Base-by-base conservation (phyloP, 768 basidiomycete genomes). In the Russula sp. region DNA sequence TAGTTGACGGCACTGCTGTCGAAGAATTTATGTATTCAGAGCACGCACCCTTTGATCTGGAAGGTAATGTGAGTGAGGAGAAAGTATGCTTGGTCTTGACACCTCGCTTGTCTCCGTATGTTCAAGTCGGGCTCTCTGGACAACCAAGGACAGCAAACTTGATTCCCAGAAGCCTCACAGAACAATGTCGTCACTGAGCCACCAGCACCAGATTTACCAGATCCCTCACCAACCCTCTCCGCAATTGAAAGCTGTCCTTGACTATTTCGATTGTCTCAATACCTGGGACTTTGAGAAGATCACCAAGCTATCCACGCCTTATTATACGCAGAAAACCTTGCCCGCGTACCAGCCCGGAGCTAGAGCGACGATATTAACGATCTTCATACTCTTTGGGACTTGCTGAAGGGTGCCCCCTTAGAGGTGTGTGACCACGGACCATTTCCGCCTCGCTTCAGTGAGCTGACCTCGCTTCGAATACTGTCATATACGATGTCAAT, bases 231-330 rank as follows among this genome's bases (percentile, higher is more conserved):
- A 26, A 5, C 49, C 38, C n/a, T 51, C 62, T 4, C 10, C 8
- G 30, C 62, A 57, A 18, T 32, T 26, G 30, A 20, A 51, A 6
- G 40, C 42, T 6, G 40, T 61, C 20, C 53, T 54, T 22, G 32
- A 54, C 22, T 48, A 54, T 30, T 42, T 50, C 46, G 38, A 32
- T 8, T 50, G n/a, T 11, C 55, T 57, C 61, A 40, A 24, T n/a
- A 10, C 11, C 28, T 44, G 38, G 38, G 55, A 63, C 10, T 16
- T 57, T 5, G 49, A 63, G 16, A 26, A 11, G n/a, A 46, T 22
- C 9, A n/a, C n/a, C 3, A n/a, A n/a, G 42, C 42, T 20, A 44
- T 16, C 38, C 30, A 18, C 62, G 18, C n/a, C 48, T 4, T 5
- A 20, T 20, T 51, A 40, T 13, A 57, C 48, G 22, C 46, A 57